Percentiles rank a stretch among this genome's conserved stretches.
phyloP scores from a whole-genome alignment of 108 stramenopile species.

The Pseudonitzschia delicatissima region DNA sequence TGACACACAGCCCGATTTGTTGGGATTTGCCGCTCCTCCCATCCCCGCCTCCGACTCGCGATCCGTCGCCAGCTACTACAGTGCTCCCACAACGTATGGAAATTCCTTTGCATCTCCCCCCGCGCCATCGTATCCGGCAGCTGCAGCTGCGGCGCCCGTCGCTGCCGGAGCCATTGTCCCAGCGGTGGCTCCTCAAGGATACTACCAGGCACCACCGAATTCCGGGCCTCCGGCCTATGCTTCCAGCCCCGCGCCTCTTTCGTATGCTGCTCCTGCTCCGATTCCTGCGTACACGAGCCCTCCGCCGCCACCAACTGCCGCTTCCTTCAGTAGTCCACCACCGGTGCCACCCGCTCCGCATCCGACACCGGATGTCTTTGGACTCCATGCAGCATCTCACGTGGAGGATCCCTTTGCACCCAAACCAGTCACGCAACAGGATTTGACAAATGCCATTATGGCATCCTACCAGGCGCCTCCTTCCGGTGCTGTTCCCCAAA shows the following conservation, averaged over 20 bases:
- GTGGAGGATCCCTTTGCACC: slow-evolving; percentile 57
- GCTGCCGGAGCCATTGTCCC: slow-evolving; percentile 24
- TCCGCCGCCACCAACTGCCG: slow-evolving; percentile 7
- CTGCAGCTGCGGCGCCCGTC: slow-evolving; percentile 3
- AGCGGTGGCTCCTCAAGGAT: slow-evolving; percentile 20
- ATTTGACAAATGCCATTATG: slow-evolving; percentile 35
- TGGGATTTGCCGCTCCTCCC: slow-evolving; percentile 22
- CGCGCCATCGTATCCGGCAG: slow-evolving; percentile 9
- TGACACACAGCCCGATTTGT: slow-evolving; percentile 22
- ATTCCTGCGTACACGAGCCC: background rate
- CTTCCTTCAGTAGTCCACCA: slow-evolving; percentile 15
- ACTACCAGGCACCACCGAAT: slow-evolving; percentile 29
- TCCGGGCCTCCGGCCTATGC: slow-evolving; percentile 3
- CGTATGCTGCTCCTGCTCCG: slow-evolving; percentile 11
- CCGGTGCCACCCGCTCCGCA: slow-evolving; percentile 23
- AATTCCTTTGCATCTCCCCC: slow-evolving; percentile 27
- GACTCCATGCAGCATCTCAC: slow-evolving; percentile 4
- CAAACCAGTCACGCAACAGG: slow-evolving; percentile 45
- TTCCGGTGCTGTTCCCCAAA: background rate
- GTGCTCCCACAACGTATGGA: slow-evolving; percentile 29
- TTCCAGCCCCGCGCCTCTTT: background rate
- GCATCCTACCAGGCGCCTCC: slow-evolving; percentile 26
- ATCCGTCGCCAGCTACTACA: slow-evolving; percentile 36
- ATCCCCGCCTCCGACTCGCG: slow-evolving; percentile 22
- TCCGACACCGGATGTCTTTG: slow-evolving; percentile 13